These are phyloP conservation scores for Calonectria leucothoes DNA, from an alignment of 2,329 filamentous ascomycete genomes.

Conservation along the genomic window DNA sequence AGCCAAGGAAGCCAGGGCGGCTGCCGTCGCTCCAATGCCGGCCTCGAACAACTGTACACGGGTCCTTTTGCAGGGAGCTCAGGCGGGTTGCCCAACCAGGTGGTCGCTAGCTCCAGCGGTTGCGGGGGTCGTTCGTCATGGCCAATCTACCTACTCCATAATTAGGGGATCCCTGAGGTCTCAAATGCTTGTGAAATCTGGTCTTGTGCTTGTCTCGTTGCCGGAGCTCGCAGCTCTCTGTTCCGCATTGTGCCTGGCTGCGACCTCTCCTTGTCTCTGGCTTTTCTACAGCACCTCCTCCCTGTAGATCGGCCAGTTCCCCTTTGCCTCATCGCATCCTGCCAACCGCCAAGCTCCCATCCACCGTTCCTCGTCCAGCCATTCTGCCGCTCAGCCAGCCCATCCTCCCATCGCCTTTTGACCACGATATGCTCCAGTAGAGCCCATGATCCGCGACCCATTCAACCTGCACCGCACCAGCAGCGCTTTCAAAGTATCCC, in stretches of 20 bases:
- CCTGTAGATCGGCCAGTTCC: background rate
- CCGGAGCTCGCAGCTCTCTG: background rate
- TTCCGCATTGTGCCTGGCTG: constrained; percentile 3
- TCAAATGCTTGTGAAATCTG: constrained; percentile 21
- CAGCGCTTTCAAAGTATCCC: constrained; percentile 61
- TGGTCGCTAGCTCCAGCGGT: background rate
- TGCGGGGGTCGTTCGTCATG: constrained; percentile 18
- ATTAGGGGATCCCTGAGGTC: constrained; percentile 3
- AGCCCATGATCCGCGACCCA: constrained; percentile 56
- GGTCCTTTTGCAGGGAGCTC: constrained; percentile 6
- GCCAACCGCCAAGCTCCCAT: background rate
- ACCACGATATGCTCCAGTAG: constrained; percentile 44
- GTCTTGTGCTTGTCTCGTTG: constrained; percentile 18
- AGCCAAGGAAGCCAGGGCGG: background rate
- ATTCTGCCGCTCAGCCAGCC: background rate
- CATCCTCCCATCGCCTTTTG: background rate
- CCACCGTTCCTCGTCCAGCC: background rate
- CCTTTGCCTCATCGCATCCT: background rate
- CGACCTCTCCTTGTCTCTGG: background rate
- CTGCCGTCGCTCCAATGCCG: background rate
- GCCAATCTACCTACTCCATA: constrained; percentile 4
- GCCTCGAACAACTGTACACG: background rate
- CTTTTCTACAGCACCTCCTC: background rate
- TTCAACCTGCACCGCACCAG: constrained; percentile 55
- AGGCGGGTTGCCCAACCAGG: background rate